These are phyloP conservation scores for Anthoceros angustus DNA, from an alignment of 225 moss, liverwort and hornwort species.

Conservation along the genomic window DNA sequence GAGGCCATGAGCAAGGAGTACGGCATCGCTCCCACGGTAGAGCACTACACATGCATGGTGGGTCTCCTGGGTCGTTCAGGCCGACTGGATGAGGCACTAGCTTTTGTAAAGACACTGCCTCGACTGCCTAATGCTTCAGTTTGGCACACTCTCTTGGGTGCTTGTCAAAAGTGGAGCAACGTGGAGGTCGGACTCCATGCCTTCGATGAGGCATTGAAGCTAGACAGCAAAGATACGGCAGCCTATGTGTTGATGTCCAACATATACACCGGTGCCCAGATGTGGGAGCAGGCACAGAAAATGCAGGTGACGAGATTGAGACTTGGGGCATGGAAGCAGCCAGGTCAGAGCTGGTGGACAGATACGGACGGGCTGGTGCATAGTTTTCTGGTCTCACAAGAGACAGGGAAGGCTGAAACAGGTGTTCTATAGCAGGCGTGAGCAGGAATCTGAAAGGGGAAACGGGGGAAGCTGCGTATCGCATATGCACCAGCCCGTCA, in stretches of 20 bases:
- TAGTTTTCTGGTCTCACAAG: not conserved
- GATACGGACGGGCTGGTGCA: not conserved
- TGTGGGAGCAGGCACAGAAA: not conserved
- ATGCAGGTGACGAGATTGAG: not conserved
- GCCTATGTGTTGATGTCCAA: constrained; percentile 3
- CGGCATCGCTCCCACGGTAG: not conserved
- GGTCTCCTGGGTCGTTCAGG: not conserved
- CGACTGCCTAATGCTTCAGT: not conserved
- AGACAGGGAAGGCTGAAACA: not conserved
- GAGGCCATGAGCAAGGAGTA: not conserved
- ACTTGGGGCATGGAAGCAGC: not conserved
- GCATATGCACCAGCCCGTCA: too few species aligned
- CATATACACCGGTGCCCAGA: not conserved
- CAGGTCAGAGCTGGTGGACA: not conserved
- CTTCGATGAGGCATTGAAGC: too few species aligned
- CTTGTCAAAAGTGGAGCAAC: not conserved
- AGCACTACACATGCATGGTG: not conserved
- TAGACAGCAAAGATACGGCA: not conserved
- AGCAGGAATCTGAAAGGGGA: too few species aligned
- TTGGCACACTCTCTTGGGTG: not conserved
- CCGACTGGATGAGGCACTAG: not conserved
- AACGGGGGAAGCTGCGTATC: too few species aligned
- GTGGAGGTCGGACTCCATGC: too few species aligned
- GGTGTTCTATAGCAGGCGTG: too few species aligned
- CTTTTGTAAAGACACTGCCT: not conserved